These are phyloP conservation scores for Metschnikowia lunata DNA, from an alignment of 805 yeast species.

Conservation along the genomic window DNA sequence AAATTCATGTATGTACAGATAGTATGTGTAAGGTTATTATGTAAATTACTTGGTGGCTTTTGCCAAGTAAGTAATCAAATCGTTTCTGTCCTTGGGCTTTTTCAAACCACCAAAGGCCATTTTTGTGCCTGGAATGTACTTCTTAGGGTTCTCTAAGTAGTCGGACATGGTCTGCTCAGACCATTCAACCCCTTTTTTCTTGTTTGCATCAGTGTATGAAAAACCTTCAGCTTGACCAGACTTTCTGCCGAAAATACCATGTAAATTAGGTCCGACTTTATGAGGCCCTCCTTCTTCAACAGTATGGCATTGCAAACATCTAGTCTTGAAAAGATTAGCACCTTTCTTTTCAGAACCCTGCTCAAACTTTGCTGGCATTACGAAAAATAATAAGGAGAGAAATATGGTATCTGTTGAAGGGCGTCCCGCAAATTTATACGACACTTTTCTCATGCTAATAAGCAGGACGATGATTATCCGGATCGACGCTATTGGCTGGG, in stretches of 20 bases:
- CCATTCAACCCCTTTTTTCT: constrained; percentile 92
- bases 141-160: constrained; percentile 99
- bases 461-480: constrained; percentile 16
- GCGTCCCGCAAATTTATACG: too few species aligned
- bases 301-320: constrained; percentile 99
- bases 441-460: constrained; percentile 11
- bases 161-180: constrained; percentile 81
- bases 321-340: constrained; percentile 96
- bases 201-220: constrained; percentile 98
- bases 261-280: constrained; percentile 98
- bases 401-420: too few species aligned
- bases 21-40: too few species aligned
- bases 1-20: too few species aligned
- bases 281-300: constrained; percentile 92
- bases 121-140: constrained; percentile 99
- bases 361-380: constrained; percentile 44
- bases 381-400: too few species aligned
- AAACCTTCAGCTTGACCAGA: constrained; percentile 91
- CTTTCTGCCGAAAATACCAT: constrained; percentile 88
- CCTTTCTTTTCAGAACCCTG: constrained; percentile 66
- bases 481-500: constrained; percentile 13
- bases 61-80: constrained; percentile 80
- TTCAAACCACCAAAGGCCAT: constrained; percentile 99
- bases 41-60: constrained; percentile 36
- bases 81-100: constrained; percentile 98